Conservation (phyloP, 306 rosid species). For the Cajanus cajan region DNA sequence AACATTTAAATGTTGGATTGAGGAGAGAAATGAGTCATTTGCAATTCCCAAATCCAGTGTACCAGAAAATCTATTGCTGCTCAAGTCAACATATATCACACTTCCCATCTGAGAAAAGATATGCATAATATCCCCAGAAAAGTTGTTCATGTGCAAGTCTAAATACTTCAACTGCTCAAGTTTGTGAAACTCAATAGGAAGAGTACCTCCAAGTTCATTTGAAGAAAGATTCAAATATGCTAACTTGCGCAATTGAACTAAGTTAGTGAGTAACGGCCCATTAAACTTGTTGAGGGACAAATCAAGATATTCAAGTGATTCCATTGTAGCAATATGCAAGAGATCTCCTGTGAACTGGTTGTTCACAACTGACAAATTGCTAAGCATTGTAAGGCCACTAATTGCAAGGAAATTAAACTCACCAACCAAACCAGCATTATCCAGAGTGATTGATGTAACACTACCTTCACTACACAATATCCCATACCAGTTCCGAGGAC, state of each 20-base stretch:
- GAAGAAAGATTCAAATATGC: slow-evolving; percentile 64
- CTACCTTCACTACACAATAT: slow-evolving; percentile 53
- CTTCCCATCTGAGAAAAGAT: slow-evolving; percentile 58
- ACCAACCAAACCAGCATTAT: slow-evolving; percentile 65
- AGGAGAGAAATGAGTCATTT: slow-evolving; percentile 49
- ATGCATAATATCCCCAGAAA: slow-evolving; percentile 64
- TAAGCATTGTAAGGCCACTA: slow-evolving; percentile 57
- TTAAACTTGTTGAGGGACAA: slow-evolving; percentile 61
- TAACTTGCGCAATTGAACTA: slow-evolving; percentile 39
- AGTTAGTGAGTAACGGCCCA: slow-evolving; percentile 45
- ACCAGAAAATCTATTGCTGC: slow-evolving; percentile 67
- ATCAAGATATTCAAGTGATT: slow-evolving; percentile 57
- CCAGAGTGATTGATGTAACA: slow-evolving; percentile 54
- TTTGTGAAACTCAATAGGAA: slow-evolving; percentile 52
- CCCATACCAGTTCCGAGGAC: slow-evolving; percentile 75
- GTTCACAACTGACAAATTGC: slow-evolving; percentile 60
- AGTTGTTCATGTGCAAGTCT: slow-evolving; percentile 52
- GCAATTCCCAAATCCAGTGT: slow-evolving; percentile 67
- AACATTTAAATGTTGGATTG: slow-evolving; percentile 57
- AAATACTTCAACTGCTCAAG: slow-evolving; percentile 52
- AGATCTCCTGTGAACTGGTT: slow-evolving; percentile 63
- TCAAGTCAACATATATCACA: slow-evolving; percentile 62
- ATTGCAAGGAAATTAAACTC: slow-evolving; percentile 59
- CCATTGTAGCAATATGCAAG: slow-evolving; percentile 38
- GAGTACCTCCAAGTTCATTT: slow-evolving; percentile 58